Conservation (phyloP, 202 grass and related monocot species). For the Tripidium arundinaceum region DNA sequence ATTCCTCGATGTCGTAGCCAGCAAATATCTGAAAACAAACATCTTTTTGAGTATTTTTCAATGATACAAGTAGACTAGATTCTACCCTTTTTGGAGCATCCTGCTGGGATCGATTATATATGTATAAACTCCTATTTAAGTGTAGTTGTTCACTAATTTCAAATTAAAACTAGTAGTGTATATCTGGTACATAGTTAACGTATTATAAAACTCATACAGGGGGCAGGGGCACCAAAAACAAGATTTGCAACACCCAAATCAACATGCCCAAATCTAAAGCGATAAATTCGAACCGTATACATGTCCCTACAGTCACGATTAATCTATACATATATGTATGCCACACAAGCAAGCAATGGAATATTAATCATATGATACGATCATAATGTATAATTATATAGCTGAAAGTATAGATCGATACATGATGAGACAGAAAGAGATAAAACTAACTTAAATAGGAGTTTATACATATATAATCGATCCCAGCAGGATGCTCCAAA, state of each 20-base stretch:
- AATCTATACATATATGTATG: background rate
- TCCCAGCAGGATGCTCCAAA: no score
- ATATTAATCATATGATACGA: conserved; percentile 24
- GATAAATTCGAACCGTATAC: background rate
- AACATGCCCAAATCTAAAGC: background rate
- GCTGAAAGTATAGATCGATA: background rate
- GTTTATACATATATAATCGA: no score
- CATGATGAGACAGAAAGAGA: background rate
- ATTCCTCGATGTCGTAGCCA: no score
- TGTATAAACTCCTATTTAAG: no score
- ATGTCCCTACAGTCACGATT: background rate
- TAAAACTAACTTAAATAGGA: background rate
- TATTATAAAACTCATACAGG: background rate
- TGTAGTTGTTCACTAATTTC: background rate
- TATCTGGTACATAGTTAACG: background rate
- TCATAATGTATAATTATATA: conserved; percentile 5
- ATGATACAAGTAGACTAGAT: no score
- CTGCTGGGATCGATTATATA: no score
- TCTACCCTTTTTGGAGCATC: no score
- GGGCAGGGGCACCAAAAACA: background rate
- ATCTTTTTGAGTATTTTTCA: no score
- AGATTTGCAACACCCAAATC: background rate
- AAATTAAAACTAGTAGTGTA: no score
- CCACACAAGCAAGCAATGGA: background rate
- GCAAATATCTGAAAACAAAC: no score